Evolutionary conservation across 441 rosid genomes (phyloP), one percentile per base, ranked within the genome.

Genomic region (Adansonia madagascariensis): DNA sequence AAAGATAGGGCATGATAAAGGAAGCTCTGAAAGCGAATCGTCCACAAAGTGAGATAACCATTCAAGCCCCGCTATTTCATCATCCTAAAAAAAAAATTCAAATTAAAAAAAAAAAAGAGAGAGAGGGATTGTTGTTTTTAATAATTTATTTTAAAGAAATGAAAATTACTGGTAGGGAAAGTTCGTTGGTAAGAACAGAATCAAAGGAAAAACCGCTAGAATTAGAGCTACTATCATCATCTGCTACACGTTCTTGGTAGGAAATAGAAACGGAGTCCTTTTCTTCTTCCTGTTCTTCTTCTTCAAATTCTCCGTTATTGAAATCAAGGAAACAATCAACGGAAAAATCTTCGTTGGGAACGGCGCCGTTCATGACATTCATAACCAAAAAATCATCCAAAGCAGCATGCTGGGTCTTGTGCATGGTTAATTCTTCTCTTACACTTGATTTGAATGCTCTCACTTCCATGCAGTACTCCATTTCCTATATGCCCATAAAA

Each of bases 401-500:
- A 22, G 68, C 50, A 61, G 75, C 77, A 52, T 85, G 86, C 6
- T 78, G 88, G 71, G 83, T 76, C n/a, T 75, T 49, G 66, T 81
- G 83, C 24, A 69, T 9, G 6, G 61, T 44, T 56, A 84, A 62
- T 74, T 92, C 97, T 15, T 89, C 78, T 74, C 84, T 77, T 52
- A 88, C 78, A 71, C 94, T 84, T 56, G 92, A 52, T 74, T 89
- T 90, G 77, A 90, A 69, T 9, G 93, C 94, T 82, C 79, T 84
- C 41, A 82, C 89, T 75, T 82, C 94, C 88, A 86, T 77, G 91
- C 89, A 71, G 41, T 15, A 79, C 82, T 88, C 84, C 92, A 82
- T 85, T 35, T 53, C 71, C 65, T 24, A 24, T 82, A 7, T 17
- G 6, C 31, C 57, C 50, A 69, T 10, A 59, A 46, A 6, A 1